A percentile compares a stretch with the other conserved stretches of the same genome.
Conservation (phyloP, 768 basidiomycete genomes). For the Astraeus odoratus region DNA sequence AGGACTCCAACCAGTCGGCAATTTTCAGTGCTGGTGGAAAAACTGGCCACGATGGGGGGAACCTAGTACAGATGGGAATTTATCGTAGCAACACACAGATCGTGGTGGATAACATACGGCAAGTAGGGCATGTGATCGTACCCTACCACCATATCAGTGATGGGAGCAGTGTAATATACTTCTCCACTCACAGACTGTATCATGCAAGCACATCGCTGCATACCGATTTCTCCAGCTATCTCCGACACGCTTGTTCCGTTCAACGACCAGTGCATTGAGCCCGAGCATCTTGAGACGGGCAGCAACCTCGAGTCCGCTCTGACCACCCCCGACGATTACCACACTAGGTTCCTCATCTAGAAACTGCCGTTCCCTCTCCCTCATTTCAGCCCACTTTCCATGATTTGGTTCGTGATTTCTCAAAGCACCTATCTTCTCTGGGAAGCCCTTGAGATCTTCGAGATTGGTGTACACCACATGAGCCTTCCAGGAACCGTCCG, state of each 20-base stretch:
- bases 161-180: neutral
- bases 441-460: constrained; percentile 43
- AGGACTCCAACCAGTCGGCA: constrained; percentile 62
- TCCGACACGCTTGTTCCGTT: constrained; percentile 38
- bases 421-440: constrained; percentile 27
- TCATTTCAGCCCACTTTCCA: constrained; percentile 41
- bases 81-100: neutral
- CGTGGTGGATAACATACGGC: constrained; percentile 28
- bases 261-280: constrained; percentile 46
- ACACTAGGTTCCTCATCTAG: constrained; percentile 43
- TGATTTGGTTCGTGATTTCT: constrained; percentile 23
- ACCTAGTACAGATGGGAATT: constrained; percentile 25
- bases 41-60: constrained; percentile 49
- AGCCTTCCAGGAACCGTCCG: constrained; percentile 43
- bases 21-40: constrained; percentile 50
- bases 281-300: constrained; percentile 49
- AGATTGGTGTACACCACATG: constrained; percentile 49
- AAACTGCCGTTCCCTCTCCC: constrained; percentile 36
- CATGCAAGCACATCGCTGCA: constrained; percentile 38
- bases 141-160: constrained; percentile 23
- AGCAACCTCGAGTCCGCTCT: constrained; percentile 52
- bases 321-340: constrained; percentile 53
- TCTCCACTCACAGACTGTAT: constrained; percentile 34
- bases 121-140: constrained; percentile 53
- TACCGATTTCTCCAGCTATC: constrained; percentile 39